Percentiles rank a stretch among this genome's conserved stretches.
phyloP scores from a whole-genome alignment of 257 asterid genomes.

The Gentiana macrophylla region DNA sequence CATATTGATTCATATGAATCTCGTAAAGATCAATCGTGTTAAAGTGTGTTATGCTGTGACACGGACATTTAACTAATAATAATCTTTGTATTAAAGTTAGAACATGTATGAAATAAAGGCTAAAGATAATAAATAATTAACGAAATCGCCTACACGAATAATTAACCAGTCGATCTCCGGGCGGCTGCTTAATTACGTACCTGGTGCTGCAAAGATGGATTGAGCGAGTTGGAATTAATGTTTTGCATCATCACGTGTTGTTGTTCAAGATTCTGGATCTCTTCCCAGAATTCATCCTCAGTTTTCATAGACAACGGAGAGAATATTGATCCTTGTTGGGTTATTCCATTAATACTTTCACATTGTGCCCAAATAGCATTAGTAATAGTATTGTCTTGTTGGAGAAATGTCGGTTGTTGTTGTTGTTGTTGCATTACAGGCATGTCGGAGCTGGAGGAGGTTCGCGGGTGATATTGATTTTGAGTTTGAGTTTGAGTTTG shows the following conservation, averaged over 20 bases:
- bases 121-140: too few relatives aligned
- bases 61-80: too few relatives aligned
- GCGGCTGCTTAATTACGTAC: background rate
- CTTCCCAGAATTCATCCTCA: conserved; percentile 74
- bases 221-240: conserved; percentile 12
- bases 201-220: conserved; percentile 19
- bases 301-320: conserved; percentile 54
- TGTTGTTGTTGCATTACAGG: background rate
- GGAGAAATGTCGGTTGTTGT: background rate
- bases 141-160: too few relatives aligned
- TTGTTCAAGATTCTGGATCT: conserved; percentile 31
- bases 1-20: too few relatives aligned
- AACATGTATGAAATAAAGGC: too few relatives aligned
- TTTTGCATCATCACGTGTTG: conserved; percentile 8
- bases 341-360: conserved; percentile 28
- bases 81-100: too few relatives aligned
- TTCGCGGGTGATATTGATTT: background rate
- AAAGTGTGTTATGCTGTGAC: too few relatives aligned
- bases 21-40: too few relatives aligned
- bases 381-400: conserved; percentile 6
- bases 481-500: conserved; percentile 34
- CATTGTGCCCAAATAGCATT: conserved; percentile 16
- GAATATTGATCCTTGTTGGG: conserved; percentile 64
- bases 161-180: too few relatives aligned
- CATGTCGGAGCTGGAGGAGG: background rate